Base-by-base conservation (phyloP, 2,329 filamentous ascomycete species). In the Lojkania enalia region DNA sequence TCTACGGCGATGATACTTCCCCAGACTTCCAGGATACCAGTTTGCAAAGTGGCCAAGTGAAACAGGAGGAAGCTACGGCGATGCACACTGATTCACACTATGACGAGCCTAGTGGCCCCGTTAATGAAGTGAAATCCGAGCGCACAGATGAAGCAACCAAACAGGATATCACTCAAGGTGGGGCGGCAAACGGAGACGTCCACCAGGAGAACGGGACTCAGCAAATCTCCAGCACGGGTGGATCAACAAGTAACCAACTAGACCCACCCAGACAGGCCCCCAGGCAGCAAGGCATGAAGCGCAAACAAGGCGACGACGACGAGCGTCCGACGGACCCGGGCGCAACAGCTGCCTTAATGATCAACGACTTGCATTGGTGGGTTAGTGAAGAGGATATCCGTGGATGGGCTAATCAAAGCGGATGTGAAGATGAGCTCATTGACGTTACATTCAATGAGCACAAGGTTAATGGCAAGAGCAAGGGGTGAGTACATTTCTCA, bases 401-500 rank as follows among this genome's bases (percentile, higher is more conserved):
- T 41, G 88, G 87, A 39, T 96, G 90, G 88, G 79, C 87, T 18
- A 84, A 84, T 54, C 80, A 88, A 54, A 88, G 87, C n/a, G 82
- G 81, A 2, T 88, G 84, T 57, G 94, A 97, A 68, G 80, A 85
- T 35, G 89, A 96, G 61, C 74, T 97, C 14, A 90, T 88, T 61
- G 94, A 97, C 49, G 83, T 99, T 39, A 96, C 91, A 0, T 99
- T 97, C 69, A 96, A 90, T 61, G 94, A 99, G 69, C 94, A 97
- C 72, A 99, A 99, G 69, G 91, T 97, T 36, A 99, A 99, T 58
- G 94, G 94, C 58, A 99, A 99, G 75, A 96, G 90, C 73, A 96
- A 97, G 76, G 92, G 94, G 91, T 95, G 78, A 53, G 84, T 71
- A 15, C 13, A 1, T 33, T 9, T 11, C 14, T 14, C n/a, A n/a